Conservation (phyloP, 2,329 filamentous ascomycete species). For the Talaromyces sp. region DNA sequence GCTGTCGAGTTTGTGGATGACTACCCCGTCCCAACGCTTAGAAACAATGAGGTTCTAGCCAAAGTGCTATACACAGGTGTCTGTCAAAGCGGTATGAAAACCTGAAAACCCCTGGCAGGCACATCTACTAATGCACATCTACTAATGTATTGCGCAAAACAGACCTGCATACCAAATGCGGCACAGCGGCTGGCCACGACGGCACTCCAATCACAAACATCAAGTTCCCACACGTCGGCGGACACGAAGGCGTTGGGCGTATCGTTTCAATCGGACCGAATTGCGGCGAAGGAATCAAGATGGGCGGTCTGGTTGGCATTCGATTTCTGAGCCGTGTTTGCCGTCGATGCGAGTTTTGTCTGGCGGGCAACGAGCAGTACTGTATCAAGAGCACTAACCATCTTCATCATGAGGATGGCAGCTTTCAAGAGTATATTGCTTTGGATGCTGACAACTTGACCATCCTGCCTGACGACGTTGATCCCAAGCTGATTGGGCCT, state of each 20-base stretch:
- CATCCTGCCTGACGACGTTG: slow-evolving; percentile 37
- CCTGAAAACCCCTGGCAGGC: not conserved
- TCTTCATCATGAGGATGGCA: slow-evolving; percentile 43
- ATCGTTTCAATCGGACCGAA: slow-evolving; percentile 36
- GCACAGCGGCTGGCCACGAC: slow-evolving; percentile 33
- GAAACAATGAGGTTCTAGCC: slow-evolving; percentile 39
- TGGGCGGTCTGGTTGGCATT: slow-evolving; percentile 40
- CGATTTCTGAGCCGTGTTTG: slow-evolving; percentile 39
- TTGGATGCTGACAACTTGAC: slow-evolving; percentile 43
- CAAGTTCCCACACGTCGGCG: slow-evolving; percentile 42
- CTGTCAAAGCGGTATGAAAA: slow-evolving; percentile 37
- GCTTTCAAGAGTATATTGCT: slow-evolving; percentile 41
- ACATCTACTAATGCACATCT: not conserved
- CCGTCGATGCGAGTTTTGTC: slow-evolving; percentile 39
- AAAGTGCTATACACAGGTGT: slow-evolving; percentile 43
- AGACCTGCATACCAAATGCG: slow-evolving; percentile 39
- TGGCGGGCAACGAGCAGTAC: slow-evolving; percentile 37
- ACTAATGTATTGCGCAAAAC: not conserved
- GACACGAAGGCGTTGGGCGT: slow-evolving; percentile 42
- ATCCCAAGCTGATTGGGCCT: slow-evolving; percentile 37
- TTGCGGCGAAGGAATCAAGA: slow-evolving; percentile 26
- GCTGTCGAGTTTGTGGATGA: slow-evolving; percentile 35
- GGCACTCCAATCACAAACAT: slow-evolving; percentile 39
- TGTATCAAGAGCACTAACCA: slow-evolving; percentile 40
- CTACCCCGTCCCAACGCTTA: slow-evolving; percentile 37